A percentile compares a stretch with the other conserved stretches of the same genome.
Evolutionary conservation across 2,329 filamentous ascomycete species (phyloP).

Genomic region (Pseudogymnoascus sp.): DNA sequence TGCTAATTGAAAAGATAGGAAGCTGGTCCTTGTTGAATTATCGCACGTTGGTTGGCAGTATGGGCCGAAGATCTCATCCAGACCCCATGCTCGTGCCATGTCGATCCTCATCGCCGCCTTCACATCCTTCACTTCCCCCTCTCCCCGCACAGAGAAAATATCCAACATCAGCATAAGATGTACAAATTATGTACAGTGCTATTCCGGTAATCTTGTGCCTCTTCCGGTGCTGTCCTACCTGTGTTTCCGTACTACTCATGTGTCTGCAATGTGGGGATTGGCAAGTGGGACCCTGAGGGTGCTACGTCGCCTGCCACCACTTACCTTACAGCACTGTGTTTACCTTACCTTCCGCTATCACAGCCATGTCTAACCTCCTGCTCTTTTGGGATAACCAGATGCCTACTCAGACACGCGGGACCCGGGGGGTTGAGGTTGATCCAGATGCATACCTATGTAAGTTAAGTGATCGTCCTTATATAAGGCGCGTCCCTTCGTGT

Average conservation of each 20-base stretch:
- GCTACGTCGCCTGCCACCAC: not conserved
- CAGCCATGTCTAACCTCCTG: not conserved
- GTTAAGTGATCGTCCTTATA: not conserved
- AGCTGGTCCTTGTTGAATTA: not conserved
- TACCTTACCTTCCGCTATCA: slow-evolving; percentile 4
- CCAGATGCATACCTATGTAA: not conserved
- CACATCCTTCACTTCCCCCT: not conserved
- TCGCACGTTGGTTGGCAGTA: not conserved
- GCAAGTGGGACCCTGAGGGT: slow-evolving; percentile 7
- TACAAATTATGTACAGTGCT: not conserved
- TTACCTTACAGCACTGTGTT: not conserved
- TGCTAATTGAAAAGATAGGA: not conserved
- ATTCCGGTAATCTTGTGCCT: not conserved
- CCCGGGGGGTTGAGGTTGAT: not conserved
- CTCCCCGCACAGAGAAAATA: not conserved
- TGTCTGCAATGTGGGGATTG: not conserved
- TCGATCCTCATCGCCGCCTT: not conserved
- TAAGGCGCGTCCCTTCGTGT: not conserved
- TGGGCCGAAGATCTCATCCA: not conserved
- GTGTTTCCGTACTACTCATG: not conserved
- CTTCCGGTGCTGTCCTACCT: not conserved
- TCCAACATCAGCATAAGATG: not conserved
- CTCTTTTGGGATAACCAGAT: not conserved
- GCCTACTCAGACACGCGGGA: not conserved
- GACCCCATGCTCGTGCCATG: not conserved